Base-by-base conservation (phyloP, 2,329 filamentous ascomycete genomes). In the Aureobasidium melanogenum region DNA sequence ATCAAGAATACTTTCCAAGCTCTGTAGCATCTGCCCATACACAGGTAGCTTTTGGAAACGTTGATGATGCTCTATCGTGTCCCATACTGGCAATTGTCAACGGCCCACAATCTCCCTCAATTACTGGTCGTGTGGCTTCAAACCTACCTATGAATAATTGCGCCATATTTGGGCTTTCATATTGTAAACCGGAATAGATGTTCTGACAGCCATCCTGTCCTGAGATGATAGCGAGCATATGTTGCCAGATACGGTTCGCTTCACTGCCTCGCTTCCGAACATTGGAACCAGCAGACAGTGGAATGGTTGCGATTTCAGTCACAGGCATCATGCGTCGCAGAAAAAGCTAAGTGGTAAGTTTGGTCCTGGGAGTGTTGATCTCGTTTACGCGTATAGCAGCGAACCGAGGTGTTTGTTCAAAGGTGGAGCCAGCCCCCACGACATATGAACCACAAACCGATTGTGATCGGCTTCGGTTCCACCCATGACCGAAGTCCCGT, bases 61-160 rank as follows among this genome's bases (percentile, higher is more conserved):
- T 44, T 73, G 63, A 71, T 81, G 77, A 7, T 67, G 34, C 22
- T 70, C 64, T 38, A 76, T 51, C 34, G 64, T 69, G 22, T 75
- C 71, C 79, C 79, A 82, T 38, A 76, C 78, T 80, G 55, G 51
- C 54, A 12, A 12, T 30, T 34, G 14, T 28, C 59, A 32, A 38
- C 43, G 24, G 12, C 32, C 22, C 9, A 36, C 32, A 34, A 17
- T 30, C 24, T 30, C n/a, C 9, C 8, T 9, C 8, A 8, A 30
- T 1, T 2, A 43, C 24, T 26, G 43, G 22, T 46, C 44, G 10
- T n/a, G 44, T 47, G 22, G 15, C 24, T 7, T 44, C 58, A 1
- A 14, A 67, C 71, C 34, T 67, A 80, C 78, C 72, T 57, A 80
- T 69, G 32, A 74, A 67, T 60, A 79, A 61, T 46, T 76, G 69